phyloP scores from a whole-genome alignment of 495 filamentous ascomycete species.

The Xylaria scruposa region DNA sequence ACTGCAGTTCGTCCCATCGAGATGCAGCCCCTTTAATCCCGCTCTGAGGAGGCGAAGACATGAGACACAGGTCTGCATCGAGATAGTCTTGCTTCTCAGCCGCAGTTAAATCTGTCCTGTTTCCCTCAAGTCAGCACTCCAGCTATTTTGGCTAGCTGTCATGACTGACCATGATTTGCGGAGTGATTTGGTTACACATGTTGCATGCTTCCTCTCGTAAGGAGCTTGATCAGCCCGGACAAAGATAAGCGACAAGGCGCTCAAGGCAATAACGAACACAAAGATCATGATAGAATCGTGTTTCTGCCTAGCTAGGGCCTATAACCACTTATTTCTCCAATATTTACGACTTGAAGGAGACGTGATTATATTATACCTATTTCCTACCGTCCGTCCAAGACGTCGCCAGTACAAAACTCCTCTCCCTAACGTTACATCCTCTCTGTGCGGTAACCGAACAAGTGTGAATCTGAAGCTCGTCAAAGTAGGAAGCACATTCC shows the following conservation, averaged over 20 bases:
- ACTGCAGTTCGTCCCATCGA: conserved; percentile 54
- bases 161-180: conserved; percentile 21
- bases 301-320: background rate
- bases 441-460: background rate
- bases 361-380: conserved; percentile 9
- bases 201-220: conserved; percentile 6
- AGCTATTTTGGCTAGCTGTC: background rate
- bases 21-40: conserved; percentile 42
- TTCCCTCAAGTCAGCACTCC: background rate
- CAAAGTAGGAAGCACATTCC: background rate
- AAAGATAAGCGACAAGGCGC: conserved; percentile 11
- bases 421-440: background rate
- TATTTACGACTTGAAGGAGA: background rate
- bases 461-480: background rate
- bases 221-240: background rate
- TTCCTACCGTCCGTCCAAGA: too few relatives aligned
- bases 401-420: background rate
- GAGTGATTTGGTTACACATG: conserved; percentile 4
- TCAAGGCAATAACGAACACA: background rate
- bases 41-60: conserved; percentile 40
- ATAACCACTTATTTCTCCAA: background rate
- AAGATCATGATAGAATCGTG: conserved; percentile 15
- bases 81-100: conserved; percentile 50
- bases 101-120: conserved; percentile 37
- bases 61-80: conserved; percentile 55